Evolutionary conservation across 805 yeast genomes (phyloP), one percentile per base, ranked within the genome.

Genomic region (Metschnikowia matae): DNA sequence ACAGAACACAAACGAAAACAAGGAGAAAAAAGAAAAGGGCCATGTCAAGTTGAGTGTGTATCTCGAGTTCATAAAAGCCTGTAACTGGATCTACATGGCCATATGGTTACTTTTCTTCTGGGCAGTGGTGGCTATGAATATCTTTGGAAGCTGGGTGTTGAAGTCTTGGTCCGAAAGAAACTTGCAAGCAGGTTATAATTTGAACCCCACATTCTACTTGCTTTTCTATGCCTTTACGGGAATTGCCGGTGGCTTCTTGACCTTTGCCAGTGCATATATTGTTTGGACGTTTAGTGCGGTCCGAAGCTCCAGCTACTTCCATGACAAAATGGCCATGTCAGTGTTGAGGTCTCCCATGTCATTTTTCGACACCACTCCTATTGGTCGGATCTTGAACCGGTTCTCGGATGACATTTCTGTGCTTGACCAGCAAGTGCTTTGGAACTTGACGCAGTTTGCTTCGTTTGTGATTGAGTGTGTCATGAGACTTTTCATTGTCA

Each of bases 331-430:
- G 74, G 69, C 73, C 6, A 49, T 52, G 21, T 53, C 65, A 10
- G 67, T 71, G 1, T 60, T 71, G 48, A 61, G 72, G 50, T 64
- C 74, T 1, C 76, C 76, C 23, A 71, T 71, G 76, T 63, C 71
- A 14, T 71, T 70, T 48, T 71, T 70, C 46, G 76, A 71, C 50
- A 69, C 74, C 17, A 71, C 76, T 1, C 76, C 76, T 2, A 59
- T 69, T 32, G 76, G 75, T 3, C 54, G 74, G 54, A 66, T 71
- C 33, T 61, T 71, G 60, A 71, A 71, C 51, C 59, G 75, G 51
- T 71, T 71, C 49, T 57, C 75, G 5, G 73, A 70, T 31, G 76
- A 71, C 53, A 66, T 70, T 5, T 59, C 60, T 41, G 58, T 58
- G 3, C 61, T 70, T 46, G 75, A 71, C 53, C 61, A 62, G 49